phyloP scores from a whole-genome alignment of 23 red algal species.

The Gracilaria gracilis region DNA sequence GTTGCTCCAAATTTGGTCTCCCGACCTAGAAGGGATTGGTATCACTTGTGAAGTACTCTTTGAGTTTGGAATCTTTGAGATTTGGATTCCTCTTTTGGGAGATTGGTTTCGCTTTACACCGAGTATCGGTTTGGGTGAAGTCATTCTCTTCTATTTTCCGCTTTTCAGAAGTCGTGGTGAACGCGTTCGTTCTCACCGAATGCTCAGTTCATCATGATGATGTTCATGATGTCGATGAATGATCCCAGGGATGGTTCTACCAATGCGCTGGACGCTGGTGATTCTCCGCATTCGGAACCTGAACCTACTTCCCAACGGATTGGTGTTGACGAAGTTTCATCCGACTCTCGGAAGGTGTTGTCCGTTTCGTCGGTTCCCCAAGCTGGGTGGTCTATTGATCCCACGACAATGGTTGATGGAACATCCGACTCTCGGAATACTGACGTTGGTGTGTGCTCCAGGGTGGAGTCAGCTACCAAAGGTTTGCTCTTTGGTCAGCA shows the following conservation, averaged over 20 bases:
- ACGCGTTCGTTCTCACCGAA: not conserved
- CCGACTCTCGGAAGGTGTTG: not conserved
- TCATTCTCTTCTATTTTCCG: not conserved
- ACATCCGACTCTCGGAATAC: not conserved
- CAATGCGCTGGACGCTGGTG: not conserved
- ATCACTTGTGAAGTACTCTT: not conserved
- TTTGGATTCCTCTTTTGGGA: not conserved
- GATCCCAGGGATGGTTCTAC: not conserved
- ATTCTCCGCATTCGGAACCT: not conserved
- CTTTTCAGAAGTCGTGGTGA: not conserved
- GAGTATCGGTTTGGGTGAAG: not conserved
- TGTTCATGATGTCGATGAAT: not conserved
- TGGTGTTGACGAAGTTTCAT: not conserved
- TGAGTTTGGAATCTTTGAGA: not conserved
- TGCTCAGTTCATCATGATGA: not conserved
- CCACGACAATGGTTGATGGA: not conserved
- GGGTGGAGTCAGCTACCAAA: not conserved
- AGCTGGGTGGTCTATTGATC: not conserved
- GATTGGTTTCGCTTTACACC: not conserved
- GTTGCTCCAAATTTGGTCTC: conserved; percentile 7
- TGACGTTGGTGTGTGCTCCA: not conserved
- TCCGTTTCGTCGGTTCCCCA: not conserved
- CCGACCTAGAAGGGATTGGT: not conserved
- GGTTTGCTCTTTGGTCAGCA: not conserved
- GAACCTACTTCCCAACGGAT: not conserved